These are phyloP conservation scores for Phytophthora kernoviae DNA, from an alignment of 352 stramenopile species.

Conservation along the genomic window DNA sequence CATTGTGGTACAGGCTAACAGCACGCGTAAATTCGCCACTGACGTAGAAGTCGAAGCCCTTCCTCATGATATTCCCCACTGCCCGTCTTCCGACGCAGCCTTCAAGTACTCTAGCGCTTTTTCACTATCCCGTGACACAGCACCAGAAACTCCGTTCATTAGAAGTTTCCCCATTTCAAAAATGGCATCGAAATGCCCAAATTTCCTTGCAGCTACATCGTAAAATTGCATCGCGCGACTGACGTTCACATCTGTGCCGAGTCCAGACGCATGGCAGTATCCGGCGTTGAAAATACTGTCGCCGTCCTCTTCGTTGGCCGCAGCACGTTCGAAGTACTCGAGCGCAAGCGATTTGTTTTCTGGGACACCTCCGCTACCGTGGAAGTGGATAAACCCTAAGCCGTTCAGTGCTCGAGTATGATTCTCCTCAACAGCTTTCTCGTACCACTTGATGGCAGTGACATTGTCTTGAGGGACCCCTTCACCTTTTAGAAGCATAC, in stretches of 20 bases:
- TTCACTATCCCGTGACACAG: conserved; percentile 25
- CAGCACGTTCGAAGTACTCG: conserved; percentile 83
- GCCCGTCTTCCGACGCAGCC: conserved; percentile 62
- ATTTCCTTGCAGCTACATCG: conserved; percentile 57
- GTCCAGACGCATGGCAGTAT: conserved; percentile 73
- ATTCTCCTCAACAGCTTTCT: conserved; percentile 67
- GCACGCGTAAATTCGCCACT: conserved; percentile 47
- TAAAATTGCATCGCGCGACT: conserved; percentile 70
- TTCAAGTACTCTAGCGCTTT: conserved; percentile 55
- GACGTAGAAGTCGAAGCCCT: conserved; percentile 72
- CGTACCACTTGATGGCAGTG: conserved; percentile 79
- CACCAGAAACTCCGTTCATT: conserved; percentile 36
- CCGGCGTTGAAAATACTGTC: conserved; percentile 93
- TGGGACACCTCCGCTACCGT: conserved; percentile 61
- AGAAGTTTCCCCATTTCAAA: conserved; percentile 73
- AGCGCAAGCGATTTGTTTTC: conserved; percentile 85
- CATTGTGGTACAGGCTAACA: conserved; percentile 67
- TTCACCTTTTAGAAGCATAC: conserved; percentile 91
- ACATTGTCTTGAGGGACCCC: conserved; percentile 70
- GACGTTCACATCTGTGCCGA: conserved; percentile 62
- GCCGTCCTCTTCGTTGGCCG: conserved; percentile 72
- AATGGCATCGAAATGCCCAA: conserved; percentile 88
- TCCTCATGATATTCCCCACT: conserved; percentile 62
- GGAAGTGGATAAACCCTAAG: conserved; percentile 90
- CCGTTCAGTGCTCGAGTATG: conserved; percentile 87